phyloP scores from a whole-genome alignment of 2,329 filamentous ascomycete genomes.

The Cercospora brassicicola region DNA sequence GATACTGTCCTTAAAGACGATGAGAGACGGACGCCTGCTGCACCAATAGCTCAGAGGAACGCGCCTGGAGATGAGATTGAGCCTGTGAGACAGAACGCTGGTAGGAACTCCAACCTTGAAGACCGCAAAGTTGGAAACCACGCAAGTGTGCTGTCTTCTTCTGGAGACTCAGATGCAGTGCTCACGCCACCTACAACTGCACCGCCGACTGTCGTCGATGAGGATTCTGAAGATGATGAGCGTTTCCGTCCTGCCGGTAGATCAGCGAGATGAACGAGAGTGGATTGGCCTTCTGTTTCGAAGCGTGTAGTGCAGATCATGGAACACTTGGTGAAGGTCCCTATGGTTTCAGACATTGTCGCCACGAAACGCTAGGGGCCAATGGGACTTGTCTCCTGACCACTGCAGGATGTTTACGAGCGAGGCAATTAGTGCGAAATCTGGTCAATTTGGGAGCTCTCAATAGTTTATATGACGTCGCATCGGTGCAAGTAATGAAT shows the following conservation, averaged over 20 bases:
- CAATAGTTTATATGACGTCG: not conserved
- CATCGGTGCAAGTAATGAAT: not conserved
- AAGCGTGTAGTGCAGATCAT: not conserved
- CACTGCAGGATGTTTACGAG: not conserved
- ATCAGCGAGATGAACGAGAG: not conserved
- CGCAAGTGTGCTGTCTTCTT: conserved; percentile 5
- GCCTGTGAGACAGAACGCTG: not conserved
- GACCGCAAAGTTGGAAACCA: conserved; percentile 3
- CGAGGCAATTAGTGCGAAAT: not conserved
- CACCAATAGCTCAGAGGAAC: not conserved
- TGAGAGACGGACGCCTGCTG: conserved; percentile 1
- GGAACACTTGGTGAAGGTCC: not conserved
- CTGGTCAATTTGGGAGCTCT: not conserved
- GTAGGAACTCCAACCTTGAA: not conserved
- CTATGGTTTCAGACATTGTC: not conserved
- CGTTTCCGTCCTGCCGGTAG: conserved; percentile 1
- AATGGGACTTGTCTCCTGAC: not conserved
- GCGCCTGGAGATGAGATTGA: not conserved
- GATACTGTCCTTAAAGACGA: conserved; percentile 12
- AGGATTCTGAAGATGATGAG: conserved; percentile 15
- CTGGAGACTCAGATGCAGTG: conserved; percentile 1
- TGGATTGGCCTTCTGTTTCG: not conserved
- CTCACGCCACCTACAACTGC: conserved; percentile 14
- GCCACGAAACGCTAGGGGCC: not conserved
- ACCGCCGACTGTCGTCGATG: conserved; percentile 14